These are phyloP conservation scores for Herpetospermum pedunculosum DNA, from an alignment of 306 rosid genomes.

Conservation along the genomic window DNA sequence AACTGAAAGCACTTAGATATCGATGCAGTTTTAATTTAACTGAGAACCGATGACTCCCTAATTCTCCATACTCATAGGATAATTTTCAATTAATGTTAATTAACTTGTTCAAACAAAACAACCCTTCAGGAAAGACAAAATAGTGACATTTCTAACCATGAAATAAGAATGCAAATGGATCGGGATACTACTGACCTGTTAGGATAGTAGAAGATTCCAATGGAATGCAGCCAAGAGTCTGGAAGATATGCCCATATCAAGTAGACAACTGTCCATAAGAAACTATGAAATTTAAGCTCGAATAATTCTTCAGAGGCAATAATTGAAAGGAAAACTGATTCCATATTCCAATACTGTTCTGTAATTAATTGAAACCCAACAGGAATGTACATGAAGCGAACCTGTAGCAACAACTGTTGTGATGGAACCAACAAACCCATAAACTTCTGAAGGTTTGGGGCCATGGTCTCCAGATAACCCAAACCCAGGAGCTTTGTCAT, in stretches of 20 bases:
- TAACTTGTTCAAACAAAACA: background rate
- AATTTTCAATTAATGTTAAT: background rate
- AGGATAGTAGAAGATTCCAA: conserved; percentile 77
- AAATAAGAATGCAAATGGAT: background rate
- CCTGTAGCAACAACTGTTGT: conserved; percentile 72
- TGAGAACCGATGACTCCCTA: background rate
- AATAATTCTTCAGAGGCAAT: background rate
- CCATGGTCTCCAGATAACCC: conserved; percentile 64
- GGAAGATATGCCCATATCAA: conserved; percentile 94
- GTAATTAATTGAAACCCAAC: background rate
- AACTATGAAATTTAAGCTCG: background rate
- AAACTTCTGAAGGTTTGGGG: conserved; percentile 81
- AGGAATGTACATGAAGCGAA: conserved; percentile 6
- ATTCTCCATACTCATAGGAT: background rate
- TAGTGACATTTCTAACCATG: background rate
- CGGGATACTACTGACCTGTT: conserved; percentile 45
- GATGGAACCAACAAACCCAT: conserved; percentile 87
- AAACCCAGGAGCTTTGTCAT: conserved; percentile 38
- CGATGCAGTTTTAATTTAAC: background rate
- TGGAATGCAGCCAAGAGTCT: conserved; percentile 67
- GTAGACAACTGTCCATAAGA: conserved; percentile 46
- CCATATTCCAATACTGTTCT: background rate
- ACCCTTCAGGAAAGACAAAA: background rate
- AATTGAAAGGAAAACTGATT: background rate
- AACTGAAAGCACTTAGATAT: background rate